Percentiles rank a stretch among this genome's conserved stretches.
phyloP scores from a whole-genome alignment of 2,329 filamentous ascomycete species.

The Fusarium equiseti region DNA sequence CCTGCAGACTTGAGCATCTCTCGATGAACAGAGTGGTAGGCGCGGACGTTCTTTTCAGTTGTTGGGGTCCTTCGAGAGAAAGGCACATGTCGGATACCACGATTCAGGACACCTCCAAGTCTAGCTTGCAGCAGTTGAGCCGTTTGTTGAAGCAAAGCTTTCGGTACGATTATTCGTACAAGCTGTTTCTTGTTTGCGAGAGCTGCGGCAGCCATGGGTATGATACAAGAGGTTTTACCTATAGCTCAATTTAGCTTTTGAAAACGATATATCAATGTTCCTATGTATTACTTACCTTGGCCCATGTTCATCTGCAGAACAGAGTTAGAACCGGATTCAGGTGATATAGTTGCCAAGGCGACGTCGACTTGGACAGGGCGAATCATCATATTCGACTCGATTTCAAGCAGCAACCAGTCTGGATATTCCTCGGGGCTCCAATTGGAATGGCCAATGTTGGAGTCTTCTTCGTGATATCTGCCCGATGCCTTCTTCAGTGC shows the following conservation, averaged over 20 bases:
- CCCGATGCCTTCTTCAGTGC: conserved; percentile 61
- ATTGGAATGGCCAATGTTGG: conserved; percentile 61
- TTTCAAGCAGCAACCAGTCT: conserved; percentile 76
- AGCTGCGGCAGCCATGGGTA: conserved; percentile 62
- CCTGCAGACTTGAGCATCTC: conserved; percentile 59
- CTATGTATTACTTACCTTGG: conserved; percentile 55
- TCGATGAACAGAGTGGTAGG: conserved; percentile 50
- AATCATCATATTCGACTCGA: conserved; percentile 73
- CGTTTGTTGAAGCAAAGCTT: conserved; percentile 68
- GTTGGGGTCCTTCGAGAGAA: conserved; percentile 64
- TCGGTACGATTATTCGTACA: conserved; percentile 68
- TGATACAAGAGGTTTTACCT: conserved; percentile 70
- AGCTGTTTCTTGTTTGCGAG: conserved; percentile 62
- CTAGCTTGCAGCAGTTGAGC: conserved; percentile 67
- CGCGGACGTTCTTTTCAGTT: conserved; percentile 51
- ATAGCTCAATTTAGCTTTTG: neutral
- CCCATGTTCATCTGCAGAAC: conserved; percentile 78
- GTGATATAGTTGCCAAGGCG: conserved; percentile 69
- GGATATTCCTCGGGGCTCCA: conserved; percentile 67
- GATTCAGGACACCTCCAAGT: conserved; percentile 66
- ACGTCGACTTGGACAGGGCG: conserved; percentile 72
- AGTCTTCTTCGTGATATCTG: conserved; percentile 61
- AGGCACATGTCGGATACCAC: conserved; percentile 67
- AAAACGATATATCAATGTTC: neutral
- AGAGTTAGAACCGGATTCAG: conserved; percentile 64